Conservation (phyloP, 169 alveolate species). For the Plasmodium cynomolgi region DNA sequence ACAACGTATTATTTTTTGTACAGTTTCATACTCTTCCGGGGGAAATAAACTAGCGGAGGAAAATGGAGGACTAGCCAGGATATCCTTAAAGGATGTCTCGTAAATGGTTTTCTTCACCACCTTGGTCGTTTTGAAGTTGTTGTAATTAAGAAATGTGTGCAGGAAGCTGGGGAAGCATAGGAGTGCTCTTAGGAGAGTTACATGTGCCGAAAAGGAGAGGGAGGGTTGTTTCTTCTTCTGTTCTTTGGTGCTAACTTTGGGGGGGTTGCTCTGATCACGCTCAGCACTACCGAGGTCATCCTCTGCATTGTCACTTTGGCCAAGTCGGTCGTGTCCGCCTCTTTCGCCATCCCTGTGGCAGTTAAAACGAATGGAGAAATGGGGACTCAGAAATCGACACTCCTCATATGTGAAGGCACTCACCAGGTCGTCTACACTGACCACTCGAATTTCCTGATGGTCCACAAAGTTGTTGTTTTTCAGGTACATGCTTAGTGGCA, state of each 20-base stretch:
- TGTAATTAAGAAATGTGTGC: slow-evolving; percentile 15
- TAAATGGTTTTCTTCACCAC: slow-evolving; percentile 50
- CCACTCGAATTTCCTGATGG: not conserved
- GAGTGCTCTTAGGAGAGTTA: slow-evolving; percentile 35
- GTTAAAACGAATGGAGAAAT: slow-evolving; percentile 18
- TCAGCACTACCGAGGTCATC: not conserved
- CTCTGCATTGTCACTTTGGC: not conserved
- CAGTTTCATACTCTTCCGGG: slow-evolving; percentile 7
- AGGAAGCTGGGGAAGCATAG: slow-evolving; percentile 34
- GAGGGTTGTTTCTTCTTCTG: slow-evolving; percentile 2
- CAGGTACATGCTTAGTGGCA: slow-evolving; percentile 31
- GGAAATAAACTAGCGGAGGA: slow-evolving; percentile 3
- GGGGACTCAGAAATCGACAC: slow-evolving; percentile 28
- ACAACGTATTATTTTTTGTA: slow-evolving; percentile 27
- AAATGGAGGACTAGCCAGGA: slow-evolving; percentile 30
- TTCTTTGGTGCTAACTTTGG: not conserved
- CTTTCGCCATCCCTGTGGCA: not conserved
- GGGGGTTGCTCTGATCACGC: not conserved
- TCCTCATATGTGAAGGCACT: slow-evolving; percentile 34
- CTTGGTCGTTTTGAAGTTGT: slow-evolving; percentile 38
- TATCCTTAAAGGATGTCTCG: slow-evolving; percentile 16
- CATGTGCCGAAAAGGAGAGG: slow-evolving; percentile 33
- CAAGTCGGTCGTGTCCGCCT: not conserved
- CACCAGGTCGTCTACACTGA: slow-evolving; percentile 11
- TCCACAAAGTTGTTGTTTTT: slow-evolving; percentile 17